Conservation (phyloP, 805 yeast species). For the Cyberlindnera mycetangii region DNA sequence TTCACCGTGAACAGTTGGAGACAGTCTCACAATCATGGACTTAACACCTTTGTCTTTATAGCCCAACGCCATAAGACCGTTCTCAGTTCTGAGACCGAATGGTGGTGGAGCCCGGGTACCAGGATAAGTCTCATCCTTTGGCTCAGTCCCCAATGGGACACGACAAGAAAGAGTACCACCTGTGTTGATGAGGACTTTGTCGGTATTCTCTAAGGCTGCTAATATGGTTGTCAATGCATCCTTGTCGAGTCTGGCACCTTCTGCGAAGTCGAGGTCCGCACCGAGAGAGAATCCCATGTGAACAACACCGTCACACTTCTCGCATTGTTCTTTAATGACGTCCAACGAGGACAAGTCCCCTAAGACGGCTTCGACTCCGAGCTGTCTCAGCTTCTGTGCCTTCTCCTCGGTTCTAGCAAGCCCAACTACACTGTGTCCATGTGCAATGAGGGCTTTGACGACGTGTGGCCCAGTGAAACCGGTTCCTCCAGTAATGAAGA, state of each 20-base stretch:
- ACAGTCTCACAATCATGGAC: slow-evolving; percentile 27
- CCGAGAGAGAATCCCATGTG: slow-evolving; percentile 38
- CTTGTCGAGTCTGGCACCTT: slow-evolving; percentile 24
- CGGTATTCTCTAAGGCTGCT: slow-evolving; percentile 30
- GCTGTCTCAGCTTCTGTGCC: slow-evolving; percentile 24
- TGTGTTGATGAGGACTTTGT: slow-evolving; percentile 29
- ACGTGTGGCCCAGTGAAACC: slow-evolving; percentile 33
- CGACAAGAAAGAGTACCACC: slow-evolving; percentile 22
- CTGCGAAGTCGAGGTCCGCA: slow-evolving; percentile 19
- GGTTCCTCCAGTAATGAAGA: slow-evolving; percentile 36
- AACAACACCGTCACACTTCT: slow-evolving; percentile 34
- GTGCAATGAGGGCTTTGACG: slow-evolving; percentile 21
- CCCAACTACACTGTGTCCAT: slow-evolving; percentile 31
- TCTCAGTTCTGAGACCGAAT: slow-evolving; percentile 10
- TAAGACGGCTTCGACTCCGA: slow-evolving; percentile 27
- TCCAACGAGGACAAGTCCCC: slow-evolving; percentile 33
- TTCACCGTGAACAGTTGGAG: slow-evolving; percentile 37
- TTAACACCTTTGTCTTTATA: slow-evolving; percentile 29
- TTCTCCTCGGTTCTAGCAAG: slow-evolving; percentile 33
- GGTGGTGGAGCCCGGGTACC: neutral
- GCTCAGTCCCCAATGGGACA: slow-evolving; percentile 8
- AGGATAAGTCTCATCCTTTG: slow-evolving; percentile 9
- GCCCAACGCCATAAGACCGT: slow-evolving; percentile 18
- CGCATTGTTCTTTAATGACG: slow-evolving; percentile 28
- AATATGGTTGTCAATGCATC: slow-evolving; percentile 30